Conservation (phyloP, 108 stramenopile genomes). For the Conticribra guillardii region DNA sequence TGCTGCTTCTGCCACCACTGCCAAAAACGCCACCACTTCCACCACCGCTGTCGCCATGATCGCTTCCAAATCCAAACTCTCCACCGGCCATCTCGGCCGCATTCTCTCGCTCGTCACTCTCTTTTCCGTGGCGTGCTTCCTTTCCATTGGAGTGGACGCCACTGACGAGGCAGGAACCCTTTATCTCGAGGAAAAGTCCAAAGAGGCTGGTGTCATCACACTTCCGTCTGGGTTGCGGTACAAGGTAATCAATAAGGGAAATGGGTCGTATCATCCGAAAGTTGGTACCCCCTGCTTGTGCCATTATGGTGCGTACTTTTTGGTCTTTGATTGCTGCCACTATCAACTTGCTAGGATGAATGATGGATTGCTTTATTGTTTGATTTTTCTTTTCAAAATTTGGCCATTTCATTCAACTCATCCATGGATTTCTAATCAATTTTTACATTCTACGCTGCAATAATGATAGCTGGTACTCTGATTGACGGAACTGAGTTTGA, state of each 20-base stretch:
- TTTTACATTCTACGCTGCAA: background rate
- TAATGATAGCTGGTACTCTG: conserved; percentile 67
- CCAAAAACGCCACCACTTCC: too few species aligned
- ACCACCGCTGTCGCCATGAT: background rate
- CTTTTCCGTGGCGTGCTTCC: conserved; percentile 14
- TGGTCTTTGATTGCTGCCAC: background rate
- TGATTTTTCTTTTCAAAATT: background rate
- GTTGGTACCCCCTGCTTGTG: conserved; percentile 76
- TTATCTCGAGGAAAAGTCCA: conserved; percentile 80
- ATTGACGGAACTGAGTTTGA: conserved; percentile 92
- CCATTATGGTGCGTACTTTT: conserved; percentile 67
- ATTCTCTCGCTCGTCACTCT: conserved; percentile 15
- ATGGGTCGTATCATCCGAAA: conserved; percentile 68
- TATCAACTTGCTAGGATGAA: background rate
- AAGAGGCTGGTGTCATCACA: conserved; percentile 71
- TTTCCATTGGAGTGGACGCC: conserved; percentile 43
- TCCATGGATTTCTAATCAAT: background rate
- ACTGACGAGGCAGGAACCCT: conserved; percentile 75
- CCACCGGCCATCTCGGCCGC: background rate
- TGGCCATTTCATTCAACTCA: background rate
- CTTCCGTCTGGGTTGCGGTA: conserved; percentile 86
- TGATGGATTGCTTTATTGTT: background rate
- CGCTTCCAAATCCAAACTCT: conserved; percentile 2
- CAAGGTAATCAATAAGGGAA: conserved; percentile 77
- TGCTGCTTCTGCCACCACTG: background rate